These are phyloP conservation scores for Pichia sp. DNA, from an alignment of 1,139 yeast species.

Conservation along the genomic window DNA sequence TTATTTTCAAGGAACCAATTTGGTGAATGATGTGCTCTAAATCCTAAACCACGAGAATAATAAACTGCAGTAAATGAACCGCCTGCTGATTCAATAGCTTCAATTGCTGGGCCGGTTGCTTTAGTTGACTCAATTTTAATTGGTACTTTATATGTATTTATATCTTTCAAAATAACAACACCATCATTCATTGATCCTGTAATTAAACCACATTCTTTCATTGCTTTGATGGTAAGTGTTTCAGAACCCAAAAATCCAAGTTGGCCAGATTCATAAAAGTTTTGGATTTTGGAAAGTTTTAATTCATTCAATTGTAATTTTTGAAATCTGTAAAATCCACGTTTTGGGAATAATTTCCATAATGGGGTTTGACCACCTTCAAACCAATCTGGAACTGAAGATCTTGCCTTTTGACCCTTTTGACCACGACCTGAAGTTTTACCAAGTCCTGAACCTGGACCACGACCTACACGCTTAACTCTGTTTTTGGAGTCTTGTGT, in stretches of 20 bases:
- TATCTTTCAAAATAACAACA: constrained; percentile 68
- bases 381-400: constrained; percentile 84
- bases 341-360: constrained; percentile 80
- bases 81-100: constrained; percentile 63
- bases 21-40: constrained; percentile 74
- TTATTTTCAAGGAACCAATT: constrained; percentile 57
- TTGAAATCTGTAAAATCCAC: constrained; percentile 54
- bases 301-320: constrained; percentile 48
- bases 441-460: constrained; percentile 90
- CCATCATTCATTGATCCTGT: constrained; percentile 74
- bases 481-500: constrained; percentile 32
- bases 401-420: constrained; percentile 97
- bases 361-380: constrained; percentile 99
- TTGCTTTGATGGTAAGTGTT: constrained; percentile 64
- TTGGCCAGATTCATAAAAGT: constrained; percentile 62
- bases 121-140: constrained; percentile 73
- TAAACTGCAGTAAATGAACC: constrained; percentile 70
- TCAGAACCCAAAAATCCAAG: constrained; percentile 53
- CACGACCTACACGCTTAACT: constrained; percentile 84
- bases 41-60: constrained; percentile 53
- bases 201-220: constrained; percentile 63
- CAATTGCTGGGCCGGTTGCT: constrained; percentile 72
- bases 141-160: constrained; percentile 47
- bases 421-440: constrained; percentile 97
- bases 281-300: constrained; percentile 53